phyloP scores from a whole-genome alignment of 331 rosid species.

The Pyrus hybrid region DNA sequence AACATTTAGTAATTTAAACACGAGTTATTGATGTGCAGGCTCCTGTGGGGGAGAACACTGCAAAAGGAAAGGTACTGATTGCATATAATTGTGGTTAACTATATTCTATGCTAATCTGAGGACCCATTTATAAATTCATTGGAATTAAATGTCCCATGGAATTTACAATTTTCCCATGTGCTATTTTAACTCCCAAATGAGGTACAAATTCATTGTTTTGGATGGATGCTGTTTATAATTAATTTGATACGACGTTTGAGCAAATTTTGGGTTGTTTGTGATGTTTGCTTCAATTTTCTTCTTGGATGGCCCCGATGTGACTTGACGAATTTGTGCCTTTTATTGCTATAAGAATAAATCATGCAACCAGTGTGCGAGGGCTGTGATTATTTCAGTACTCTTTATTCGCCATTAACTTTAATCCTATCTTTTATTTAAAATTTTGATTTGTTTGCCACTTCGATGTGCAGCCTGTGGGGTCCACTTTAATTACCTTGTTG shows the following conservation, averaged over 20 bases:
- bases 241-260: background rate
- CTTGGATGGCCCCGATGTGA: background rate
- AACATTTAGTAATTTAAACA: conserved; percentile 7
- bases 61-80: conserved; percentile 34
- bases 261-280: background rate
- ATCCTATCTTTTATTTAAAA: background rate
- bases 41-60: conserved; percentile 15
- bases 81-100: background rate
- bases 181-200: no score
- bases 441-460: background rate
- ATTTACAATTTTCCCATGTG: no score
- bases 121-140: background rate
- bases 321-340: background rate
- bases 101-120: background rate
- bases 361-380: background rate
- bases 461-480: background rate
- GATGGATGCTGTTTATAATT: no score
- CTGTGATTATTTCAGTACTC: background rate
- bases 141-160: background rate
- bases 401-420: background rate
- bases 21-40: conserved; percentile 33
- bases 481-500: background rate
- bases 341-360: background rate
- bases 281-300: background rate
- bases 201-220: no score